Conservation (phyloP, 345 rosid species). For the Ceriops zippeliana region DNA sequence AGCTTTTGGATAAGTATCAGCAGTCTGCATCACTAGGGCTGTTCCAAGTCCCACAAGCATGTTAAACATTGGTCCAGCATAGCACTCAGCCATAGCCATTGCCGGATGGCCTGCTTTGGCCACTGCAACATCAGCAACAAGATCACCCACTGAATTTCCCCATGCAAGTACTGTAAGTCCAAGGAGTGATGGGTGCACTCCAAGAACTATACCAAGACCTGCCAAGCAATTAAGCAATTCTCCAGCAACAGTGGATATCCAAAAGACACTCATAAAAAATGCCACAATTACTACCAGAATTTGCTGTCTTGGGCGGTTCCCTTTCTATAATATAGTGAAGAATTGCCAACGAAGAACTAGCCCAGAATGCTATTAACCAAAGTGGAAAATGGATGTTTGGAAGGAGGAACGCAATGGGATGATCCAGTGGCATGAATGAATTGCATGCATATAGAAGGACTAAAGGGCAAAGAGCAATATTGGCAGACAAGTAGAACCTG, state of each 20-base stretch:
- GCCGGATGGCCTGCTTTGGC: constrained; percentile 95
- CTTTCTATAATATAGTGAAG: constrained; percentile 73
- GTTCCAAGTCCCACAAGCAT: constrained; percentile 94
- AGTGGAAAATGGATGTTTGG: constrained; percentile 69
- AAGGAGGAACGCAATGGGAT: constrained; percentile 73
- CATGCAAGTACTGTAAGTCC: constrained; percentile 91
- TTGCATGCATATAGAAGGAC: constrained; percentile 71
- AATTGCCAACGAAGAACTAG: constrained; percentile 62
- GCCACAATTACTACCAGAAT: constrained; percentile 54
- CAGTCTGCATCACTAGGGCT: constrained; percentile 33
- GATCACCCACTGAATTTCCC: constrained; percentile 97
- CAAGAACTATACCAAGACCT: constrained; percentile 67
- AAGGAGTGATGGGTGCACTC: constrained; percentile 72
- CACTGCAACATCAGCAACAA: constrained; percentile 88
- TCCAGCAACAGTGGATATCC: constrained; percentile 95
- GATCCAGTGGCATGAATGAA: constrained; percentile 71
- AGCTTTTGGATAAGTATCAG: constrained; percentile 71
- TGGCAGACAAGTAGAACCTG: constrained; percentile 67
- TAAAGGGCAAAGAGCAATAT: constrained; percentile 76
- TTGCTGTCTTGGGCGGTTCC: constrained; percentile 84
- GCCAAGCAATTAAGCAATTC: constrained; percentile 79
- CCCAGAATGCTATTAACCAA: constrained; percentile 64
- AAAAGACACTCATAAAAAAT: constrained; percentile 82
- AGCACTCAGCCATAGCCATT: constrained; percentile 99
- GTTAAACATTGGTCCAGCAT: constrained; percentile 92